Base-by-base conservation (phyloP, 257 asterid genomes). In the Osmanthus fragrans region DNA sequence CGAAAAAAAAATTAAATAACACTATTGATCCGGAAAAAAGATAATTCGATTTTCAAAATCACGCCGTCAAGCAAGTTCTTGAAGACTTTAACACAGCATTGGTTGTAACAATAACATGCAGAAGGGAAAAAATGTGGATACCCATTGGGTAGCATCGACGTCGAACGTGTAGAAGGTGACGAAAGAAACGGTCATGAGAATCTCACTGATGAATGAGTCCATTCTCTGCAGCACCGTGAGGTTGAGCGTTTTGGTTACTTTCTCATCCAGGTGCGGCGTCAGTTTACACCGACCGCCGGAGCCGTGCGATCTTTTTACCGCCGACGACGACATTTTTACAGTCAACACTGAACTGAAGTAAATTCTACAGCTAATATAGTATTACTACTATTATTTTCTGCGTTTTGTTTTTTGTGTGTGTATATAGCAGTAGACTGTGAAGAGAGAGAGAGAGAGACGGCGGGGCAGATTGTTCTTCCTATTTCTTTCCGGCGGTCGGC, bases 191-290 rank as follows among this genome's bases (percentile, higher is more conserved):
- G 95, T 91, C 84, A 90, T 81, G 77, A 92, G 88, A 73, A 92
- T 94, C 58, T 94, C 97, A 74, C 90, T 92, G 39, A 94, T 87
- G 66, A 77, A 90, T n/a, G 96, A 92, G 86, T 94, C 98, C 79
- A 87, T 84, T 73, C 98, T 86, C 80, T 92, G 98, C 16, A 94
- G 92, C 82, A 92, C 98, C 23, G 91, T 92, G 75, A 94, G 76
- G 85, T 94, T 92, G 29, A 92, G 89, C 69, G 80, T 27, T 80
- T 94, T 89, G 16, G 97, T 92, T 86, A 86, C 87, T 82, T 87
- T 85, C 84, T 88, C 87, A 83, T 92, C 97, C 10, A 94, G 84
- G 81, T 88, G 86, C 72, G 95, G 98, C 92, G 78, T 91, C 83
- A 92, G 80, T 88, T 92, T 92, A 72, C 86, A 90, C 67, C 67